Conservation (phyloP, 441 rosid genomes). For the Jatropha multifida region DNA sequence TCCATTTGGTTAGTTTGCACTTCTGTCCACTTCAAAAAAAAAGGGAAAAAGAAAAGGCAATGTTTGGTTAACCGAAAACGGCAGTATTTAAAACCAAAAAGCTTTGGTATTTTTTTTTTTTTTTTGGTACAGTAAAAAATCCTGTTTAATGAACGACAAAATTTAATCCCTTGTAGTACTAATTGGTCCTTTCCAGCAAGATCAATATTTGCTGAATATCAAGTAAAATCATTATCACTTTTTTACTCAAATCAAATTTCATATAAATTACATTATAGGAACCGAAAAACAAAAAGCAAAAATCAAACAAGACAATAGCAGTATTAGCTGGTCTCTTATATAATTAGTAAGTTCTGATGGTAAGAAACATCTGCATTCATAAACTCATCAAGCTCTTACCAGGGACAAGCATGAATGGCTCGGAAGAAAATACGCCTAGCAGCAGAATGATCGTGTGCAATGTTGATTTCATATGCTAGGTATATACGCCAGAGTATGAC, state of each 20-base stretch:
- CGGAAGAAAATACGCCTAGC: slow-evolving; percentile 83
- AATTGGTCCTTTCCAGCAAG: neutral
- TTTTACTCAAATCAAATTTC: neutral
- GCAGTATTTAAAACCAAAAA: neutral
- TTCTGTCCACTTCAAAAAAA: neutral
- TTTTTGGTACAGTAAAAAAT: no score
- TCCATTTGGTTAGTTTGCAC: neutral
- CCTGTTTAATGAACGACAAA: neutral
- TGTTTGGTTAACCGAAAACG: neutral
- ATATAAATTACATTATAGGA: neutral
- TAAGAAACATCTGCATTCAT: neutral
- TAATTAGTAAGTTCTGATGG: neutral
- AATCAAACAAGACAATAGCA: neutral
- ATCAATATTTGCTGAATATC: neutral
- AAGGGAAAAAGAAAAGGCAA: neutral
- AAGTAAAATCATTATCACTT: neutral
- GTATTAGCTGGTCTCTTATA: neutral
- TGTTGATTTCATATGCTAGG: slow-evolving; percentile 72
- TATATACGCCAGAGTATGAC: slow-evolving; percentile 88
- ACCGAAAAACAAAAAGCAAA: neutral
- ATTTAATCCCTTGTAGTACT: neutral
- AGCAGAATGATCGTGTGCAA: slow-evolving; percentile 56
- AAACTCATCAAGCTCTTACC: slow-evolving; percentile 46
- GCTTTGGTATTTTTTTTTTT: neutral
- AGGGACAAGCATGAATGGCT: slow-evolving; percentile 92